phyloP scores from a whole-genome alignment of 352 stramenopile genomes.

The Blastocystis sp. region DNA sequence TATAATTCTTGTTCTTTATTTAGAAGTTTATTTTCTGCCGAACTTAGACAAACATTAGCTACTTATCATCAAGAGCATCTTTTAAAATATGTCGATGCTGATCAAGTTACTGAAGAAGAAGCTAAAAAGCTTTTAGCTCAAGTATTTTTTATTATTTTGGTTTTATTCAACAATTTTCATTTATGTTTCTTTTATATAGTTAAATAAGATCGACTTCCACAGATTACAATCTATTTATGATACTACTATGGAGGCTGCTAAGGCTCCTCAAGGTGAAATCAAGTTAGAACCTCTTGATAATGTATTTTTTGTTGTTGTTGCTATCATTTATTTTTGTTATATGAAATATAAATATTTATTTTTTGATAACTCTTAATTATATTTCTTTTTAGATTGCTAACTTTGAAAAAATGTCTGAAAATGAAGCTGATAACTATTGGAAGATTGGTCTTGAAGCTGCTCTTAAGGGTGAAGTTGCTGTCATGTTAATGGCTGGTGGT shows the following conservation, averaged over 20 bases:
- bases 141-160: not conserved
- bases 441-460: conserved; percentile 49
- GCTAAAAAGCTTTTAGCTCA: conserved; percentile 2
- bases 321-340: too few species aligned
- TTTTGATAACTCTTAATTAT: too few species aligned
- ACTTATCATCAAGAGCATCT: conserved; percentile 23
- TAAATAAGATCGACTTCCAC: conserved; percentile 25
- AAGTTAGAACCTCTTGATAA: conserved; percentile 20
- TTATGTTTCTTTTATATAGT: too few species aligned
- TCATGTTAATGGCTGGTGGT: conserved; percentile 53
- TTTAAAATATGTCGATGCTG: conserved; percentile 29
- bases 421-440: conserved; percentile 2
- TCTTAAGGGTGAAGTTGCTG: conserved; percentile 48
- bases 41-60: conserved; percentile 4
- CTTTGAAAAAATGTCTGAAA: conserved; percentile 5
- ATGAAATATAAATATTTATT: too few species aligned
- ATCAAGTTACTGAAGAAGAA: conserved; percentile 5
- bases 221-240: conserved; percentile 23
- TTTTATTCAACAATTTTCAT: not conserved
- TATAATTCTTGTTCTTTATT: too few species aligned
- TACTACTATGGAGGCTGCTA: not conserved
- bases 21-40: too few species aligned
- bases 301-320: not conserved
- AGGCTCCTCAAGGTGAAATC: not conserved
- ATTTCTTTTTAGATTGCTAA: conserved; percentile 15